phyloP scores from a whole-genome alignment of 257 asterid species.

The Lycium barbarum region DNA sequence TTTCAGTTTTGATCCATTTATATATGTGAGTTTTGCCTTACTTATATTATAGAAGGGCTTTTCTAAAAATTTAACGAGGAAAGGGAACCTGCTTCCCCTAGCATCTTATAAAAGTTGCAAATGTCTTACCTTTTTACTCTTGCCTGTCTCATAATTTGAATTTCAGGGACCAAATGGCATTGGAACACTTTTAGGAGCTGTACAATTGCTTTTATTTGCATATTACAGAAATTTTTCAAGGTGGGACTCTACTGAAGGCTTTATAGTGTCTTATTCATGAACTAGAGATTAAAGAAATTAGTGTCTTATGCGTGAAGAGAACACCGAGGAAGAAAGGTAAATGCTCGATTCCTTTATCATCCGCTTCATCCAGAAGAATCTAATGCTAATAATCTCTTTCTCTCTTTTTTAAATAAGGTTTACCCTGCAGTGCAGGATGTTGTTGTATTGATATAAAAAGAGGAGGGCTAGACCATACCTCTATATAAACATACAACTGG shows the following conservation, averaged over 20 bases:
- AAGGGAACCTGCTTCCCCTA: too few relatives aligned
- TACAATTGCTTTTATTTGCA: constrained; percentile 67
- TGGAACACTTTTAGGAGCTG: constrained; percentile 73
- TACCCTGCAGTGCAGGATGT: too few relatives aligned
- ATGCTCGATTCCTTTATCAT: background rate
- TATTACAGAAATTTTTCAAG: constrained; percentile 49
- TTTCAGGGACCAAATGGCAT: constrained; percentile 80
- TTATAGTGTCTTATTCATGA: constrained; percentile 13
- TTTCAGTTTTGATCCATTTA: constrained; percentile 66
- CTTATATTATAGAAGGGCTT: background rate
- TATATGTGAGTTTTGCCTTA: constrained; percentile 57
- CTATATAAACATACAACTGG: too few relatives aligned
- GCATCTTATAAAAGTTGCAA: background rate
- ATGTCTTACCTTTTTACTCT: background rate
- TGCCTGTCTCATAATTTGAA: background rate
- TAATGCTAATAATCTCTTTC: background rate
- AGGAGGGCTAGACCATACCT: too few relatives aligned
- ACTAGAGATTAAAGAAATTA: background rate
- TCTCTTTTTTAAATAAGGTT: too few relatives aligned
- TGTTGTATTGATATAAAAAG: too few relatives aligned
- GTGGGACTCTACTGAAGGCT: background rate
- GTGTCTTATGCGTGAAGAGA: background rate
- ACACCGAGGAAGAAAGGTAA: background rate
- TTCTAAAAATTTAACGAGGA: too few relatives aligned
- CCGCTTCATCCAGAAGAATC: background rate